Percentiles rank a stretch among this genome's conserved stretches.
Conservation (phyloP, 768 basidiomycete species). For the Ephemerocybe angulata region DNA sequence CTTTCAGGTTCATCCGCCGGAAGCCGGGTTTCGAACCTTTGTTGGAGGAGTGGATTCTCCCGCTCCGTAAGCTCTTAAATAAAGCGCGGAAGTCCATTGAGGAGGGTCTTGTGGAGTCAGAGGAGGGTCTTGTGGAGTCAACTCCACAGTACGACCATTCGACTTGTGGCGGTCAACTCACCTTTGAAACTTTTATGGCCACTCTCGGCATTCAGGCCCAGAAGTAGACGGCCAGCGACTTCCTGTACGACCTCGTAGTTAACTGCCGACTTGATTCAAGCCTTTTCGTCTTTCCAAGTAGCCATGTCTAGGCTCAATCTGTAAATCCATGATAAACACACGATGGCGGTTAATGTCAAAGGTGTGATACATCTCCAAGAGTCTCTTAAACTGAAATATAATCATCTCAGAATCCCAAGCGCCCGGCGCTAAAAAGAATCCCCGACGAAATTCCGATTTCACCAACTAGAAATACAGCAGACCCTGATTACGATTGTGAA, state of each 20-base stretch:
- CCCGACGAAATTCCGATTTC: no score
- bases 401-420: no score
- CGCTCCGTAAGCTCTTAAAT: neutral
- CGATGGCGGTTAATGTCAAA: no score
- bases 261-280: neutral
- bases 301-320: no score
- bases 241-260: neutral
- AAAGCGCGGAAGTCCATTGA: neutral
- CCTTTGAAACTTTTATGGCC: neutral
- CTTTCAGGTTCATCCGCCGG: neutral
- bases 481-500: no score
- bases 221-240: neutral
- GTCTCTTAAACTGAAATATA: no score
- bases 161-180: neutral
- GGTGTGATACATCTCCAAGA: no score
- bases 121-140: neutral
- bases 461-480: no score
- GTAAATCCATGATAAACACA: no score
- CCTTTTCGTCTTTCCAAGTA: neutral
- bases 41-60: neutral
- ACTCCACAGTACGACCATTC: neutral
- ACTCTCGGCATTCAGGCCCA: neutral
- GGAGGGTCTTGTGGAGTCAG: neutral
- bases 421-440: no score
- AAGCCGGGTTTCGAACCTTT: neutral